These are phyloP conservation scores for Cordyceps javanica DNA, from an alignment of 2,329 filamentous ascomycete species.

Conservation along the genomic window DNA sequence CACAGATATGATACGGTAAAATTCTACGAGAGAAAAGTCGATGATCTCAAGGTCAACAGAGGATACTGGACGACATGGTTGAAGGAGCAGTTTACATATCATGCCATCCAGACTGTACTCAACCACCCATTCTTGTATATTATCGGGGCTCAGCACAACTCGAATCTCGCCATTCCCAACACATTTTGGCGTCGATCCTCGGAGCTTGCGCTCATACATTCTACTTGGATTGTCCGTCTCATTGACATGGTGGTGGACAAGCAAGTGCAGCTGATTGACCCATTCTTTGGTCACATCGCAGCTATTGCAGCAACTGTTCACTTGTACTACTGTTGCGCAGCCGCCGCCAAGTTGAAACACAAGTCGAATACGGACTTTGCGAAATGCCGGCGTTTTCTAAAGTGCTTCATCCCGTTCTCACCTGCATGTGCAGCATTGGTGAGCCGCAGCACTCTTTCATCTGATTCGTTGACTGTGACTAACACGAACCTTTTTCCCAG, in stretches of 20 bases:
- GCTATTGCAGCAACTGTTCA: conserved; percentile 48
- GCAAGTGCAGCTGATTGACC: conserved; percentile 41
- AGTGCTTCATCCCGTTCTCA: conserved; percentile 41
- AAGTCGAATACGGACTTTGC: conserved; percentile 47
- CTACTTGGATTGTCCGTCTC: conserved; percentile 48
- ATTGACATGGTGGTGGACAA: conserved; percentile 49
- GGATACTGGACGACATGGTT: conserved; percentile 48
- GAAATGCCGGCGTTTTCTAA: conserved; percentile 43
- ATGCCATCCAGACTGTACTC: conserved; percentile 43
- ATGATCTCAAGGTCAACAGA: conserved; percentile 37
- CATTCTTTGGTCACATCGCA: conserved; percentile 45
- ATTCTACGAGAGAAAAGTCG: conserved; percentile 42
- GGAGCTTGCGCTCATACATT: conserved; percentile 43
- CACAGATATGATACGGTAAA: conserved; percentile 48
- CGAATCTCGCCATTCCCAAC: conserved; percentile 45
- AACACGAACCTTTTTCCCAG: conserved; percentile 22
- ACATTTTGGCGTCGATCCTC: conserved; percentile 48
- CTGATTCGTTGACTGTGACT: background rate
- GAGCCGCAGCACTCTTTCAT: conserved; percentile 18
- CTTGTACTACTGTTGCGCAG: conserved; percentile 47
- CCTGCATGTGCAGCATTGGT: conserved; percentile 40
- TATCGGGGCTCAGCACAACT: conserved; percentile 44
- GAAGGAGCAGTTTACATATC: conserved; percentile 48
- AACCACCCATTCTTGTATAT: conserved; percentile 51
- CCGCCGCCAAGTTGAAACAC: conserved; percentile 40